Conservation (phyloP, 306 rosid species). For the Vigna reflexopilosa region DNA sequence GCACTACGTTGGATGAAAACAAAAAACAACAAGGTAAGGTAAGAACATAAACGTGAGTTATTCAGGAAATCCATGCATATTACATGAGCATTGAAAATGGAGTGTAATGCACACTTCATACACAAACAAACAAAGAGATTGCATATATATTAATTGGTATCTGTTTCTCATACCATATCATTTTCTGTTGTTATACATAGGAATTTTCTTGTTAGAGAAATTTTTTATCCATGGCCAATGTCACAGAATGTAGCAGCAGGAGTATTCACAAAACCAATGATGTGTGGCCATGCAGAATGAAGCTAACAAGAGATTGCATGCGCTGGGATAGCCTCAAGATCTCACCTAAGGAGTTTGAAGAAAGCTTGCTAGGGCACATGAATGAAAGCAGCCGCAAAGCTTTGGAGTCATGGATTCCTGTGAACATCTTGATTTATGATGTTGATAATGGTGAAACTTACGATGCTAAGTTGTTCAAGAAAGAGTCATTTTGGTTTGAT, state of each 20-base stretch:
- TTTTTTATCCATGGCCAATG: neutral
- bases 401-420: constrained; percentile 55
- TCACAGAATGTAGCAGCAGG: constrained; percentile 1
- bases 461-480: constrained; percentile 54
- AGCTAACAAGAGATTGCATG: constrained; percentile 47
- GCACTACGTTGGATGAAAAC: constrained; percentile 20
- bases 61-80: constrained; percentile 42
- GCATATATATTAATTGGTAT: neutral
- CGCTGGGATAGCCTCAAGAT: constrained; percentile 61
- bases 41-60: constrained; percentile 44
- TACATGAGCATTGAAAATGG: neutral
- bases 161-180: neutral
- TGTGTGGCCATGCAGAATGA: constrained; percentile 60
- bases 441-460: constrained; percentile 61
- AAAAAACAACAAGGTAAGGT: constrained; percentile 16
- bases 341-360: constrained; percentile 56
- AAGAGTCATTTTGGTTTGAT: constrained; percentile 61
- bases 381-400: constrained; percentile 48
- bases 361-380: constrained; percentile 48
- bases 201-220: constrained; percentile 16
- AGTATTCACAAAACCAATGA: neutral
- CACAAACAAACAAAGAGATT: neutral
- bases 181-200: neutral
- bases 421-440: constrained; percentile 54
- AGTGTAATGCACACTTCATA: constrained; percentile 21